A percentile compares a stretch with the other conserved stretches of the same genome.
Conservation (phyloP, 257 asterid genomes). For the Marsdenia floribunda region DNA sequence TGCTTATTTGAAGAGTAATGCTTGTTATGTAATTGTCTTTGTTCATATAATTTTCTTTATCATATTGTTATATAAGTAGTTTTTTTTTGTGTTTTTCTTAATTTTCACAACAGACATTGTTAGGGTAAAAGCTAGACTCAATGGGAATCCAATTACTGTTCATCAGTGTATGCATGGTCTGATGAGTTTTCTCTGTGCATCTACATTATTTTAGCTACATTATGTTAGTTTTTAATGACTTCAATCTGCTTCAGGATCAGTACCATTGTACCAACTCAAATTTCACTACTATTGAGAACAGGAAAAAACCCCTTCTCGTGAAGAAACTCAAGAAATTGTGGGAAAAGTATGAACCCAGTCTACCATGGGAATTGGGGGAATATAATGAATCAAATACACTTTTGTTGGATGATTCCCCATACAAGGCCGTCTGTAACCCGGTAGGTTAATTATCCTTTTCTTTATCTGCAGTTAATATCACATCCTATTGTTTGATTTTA, state of each 20-base stretch:
- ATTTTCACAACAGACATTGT: not conserved
- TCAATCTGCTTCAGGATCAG: constrained; percentile 56
- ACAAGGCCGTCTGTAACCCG: constrained; percentile 73
- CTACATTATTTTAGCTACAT: not conserved
- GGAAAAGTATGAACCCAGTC: constrained; percentile 57
- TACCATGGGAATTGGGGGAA: constrained; percentile 80
- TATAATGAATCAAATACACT: constrained; percentile 77
- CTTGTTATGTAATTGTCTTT: not conserved
- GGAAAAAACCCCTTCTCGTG: constrained; percentile 62
- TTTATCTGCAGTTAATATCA: constrained; percentile 7
- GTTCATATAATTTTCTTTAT: not conserved
- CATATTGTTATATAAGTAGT: not conserved
- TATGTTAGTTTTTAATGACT: not conserved
- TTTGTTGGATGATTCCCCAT: constrained; percentile 79
- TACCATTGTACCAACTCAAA: constrained; percentile 66
- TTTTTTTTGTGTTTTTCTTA: not conserved
- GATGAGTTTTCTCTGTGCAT: not conserved
- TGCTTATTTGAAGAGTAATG: not conserved
- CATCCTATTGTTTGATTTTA: constrained; percentile 13
- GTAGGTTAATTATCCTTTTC: constrained; percentile 38
- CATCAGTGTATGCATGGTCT: not conserved
- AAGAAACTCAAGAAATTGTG: constrained; percentile 74
- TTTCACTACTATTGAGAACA: constrained; percentile 46
- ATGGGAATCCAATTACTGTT: not conserved
- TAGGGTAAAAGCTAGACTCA: not conserved